Conservation (phyloP, 805 yeast species). For the Grigorovia transvaalensis region DNA sequence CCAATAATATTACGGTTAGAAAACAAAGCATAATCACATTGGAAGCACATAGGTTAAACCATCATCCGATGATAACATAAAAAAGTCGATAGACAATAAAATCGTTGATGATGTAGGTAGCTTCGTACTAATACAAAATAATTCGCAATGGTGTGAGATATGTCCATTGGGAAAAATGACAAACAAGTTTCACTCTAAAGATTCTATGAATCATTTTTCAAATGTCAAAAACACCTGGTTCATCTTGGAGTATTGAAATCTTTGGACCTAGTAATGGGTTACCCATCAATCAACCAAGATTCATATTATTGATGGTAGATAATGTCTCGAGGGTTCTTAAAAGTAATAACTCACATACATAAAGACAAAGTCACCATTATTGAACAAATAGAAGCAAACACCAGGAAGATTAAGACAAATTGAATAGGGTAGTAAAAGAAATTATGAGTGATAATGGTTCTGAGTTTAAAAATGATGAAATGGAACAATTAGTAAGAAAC, state of each 20-base stretch:
- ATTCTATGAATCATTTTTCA: conserved; percentile 3
- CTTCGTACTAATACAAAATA: neutral
- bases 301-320: conserved; percentile 7
- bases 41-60: conserved; percentile 3
- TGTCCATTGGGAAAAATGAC: conserved; percentile 2
- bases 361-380: neutral
- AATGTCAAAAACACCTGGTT: conserved; percentile 1
- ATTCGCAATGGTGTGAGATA: conserved; percentile 1
- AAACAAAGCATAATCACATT: neutral
- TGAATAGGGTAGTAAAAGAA: conserved; percentile 2
- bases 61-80: neutral
- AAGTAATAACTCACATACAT: neutral
- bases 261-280: conserved; percentile 3
- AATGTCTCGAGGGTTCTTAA: conserved; percentile 5
- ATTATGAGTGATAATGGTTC: conserved; percentile 5
- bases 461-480: conserved; percentile 3
- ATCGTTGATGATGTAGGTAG: conserved; percentile 1
- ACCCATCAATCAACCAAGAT: neutral
- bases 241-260: conserved; percentile 6
- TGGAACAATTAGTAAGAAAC: neutral
- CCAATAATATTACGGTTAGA: neutral
- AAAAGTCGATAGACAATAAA: neutral
- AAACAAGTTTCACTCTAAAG: conserved; percentile 2
- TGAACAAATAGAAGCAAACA: conserved; percentile 2
- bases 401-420: conserved; percentile 1